Evolutionary conservation across 139 green algal genomes (phyloP).

Genomic region (Auxenochlorella protothecoides): DNA sequence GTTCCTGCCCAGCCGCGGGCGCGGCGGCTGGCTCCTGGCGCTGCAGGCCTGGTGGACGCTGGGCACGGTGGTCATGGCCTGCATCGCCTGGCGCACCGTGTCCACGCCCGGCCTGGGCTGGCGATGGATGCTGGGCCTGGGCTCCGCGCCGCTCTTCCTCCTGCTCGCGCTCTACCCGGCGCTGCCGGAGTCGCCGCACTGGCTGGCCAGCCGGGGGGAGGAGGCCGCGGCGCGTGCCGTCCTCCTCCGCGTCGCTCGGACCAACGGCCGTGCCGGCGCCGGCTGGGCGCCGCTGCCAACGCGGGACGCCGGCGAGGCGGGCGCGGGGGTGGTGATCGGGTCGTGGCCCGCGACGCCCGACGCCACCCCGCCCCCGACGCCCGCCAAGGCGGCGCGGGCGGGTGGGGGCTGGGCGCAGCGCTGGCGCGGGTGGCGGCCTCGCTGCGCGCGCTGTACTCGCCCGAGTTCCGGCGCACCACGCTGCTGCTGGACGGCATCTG

Average conservation of each 20-base stretch:
- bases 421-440: neutral
- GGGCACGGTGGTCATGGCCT: constrained; percentile 35
- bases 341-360: no score
- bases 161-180: constrained; percentile 49
- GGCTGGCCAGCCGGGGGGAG: constrained; percentile 29
- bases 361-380: no score
- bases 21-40: constrained; percentile 45
- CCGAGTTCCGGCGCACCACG: constrained; percentile 31
- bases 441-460: constrained; percentile 11
- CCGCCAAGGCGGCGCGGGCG: neutral
- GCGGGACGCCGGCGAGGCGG: no score
- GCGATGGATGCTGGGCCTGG: constrained; percentile 48
- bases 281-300: no score
- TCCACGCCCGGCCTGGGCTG: constrained; percentile 55
- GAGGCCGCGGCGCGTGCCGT: constrained; percentile 33
- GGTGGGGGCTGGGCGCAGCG: neutral
- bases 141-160: constrained; percentile 26
- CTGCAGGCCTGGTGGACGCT: constrained; percentile 67
- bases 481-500: constrained; percentile 59
- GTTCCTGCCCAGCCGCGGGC: constrained; percentile 38
- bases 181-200: constrained; percentile 69
- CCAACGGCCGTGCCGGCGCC: constrained; percentile 18
- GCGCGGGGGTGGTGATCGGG: no score
- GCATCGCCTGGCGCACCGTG: constrained; percentile 13
- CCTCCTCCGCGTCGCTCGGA: constrained; percentile 28